Evolutionary conservation across 192 early-diverging fungal species (phyloP), one percentile per base, ranked within the genome.

Genomic region (Gaertneriomyces sp.): DNA sequence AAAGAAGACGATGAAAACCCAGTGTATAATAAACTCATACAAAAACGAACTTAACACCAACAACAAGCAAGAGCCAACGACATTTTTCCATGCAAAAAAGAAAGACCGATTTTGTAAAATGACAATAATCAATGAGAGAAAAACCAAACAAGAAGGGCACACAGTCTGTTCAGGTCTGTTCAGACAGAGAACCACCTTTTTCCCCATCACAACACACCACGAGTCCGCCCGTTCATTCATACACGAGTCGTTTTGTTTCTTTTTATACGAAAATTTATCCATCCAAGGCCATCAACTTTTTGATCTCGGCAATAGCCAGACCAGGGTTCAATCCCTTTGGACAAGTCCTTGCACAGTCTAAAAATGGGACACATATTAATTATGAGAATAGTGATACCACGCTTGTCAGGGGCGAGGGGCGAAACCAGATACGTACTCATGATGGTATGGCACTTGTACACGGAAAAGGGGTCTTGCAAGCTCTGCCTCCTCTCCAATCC

Each of bases 261-360:
- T n/a, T n/a, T n/a, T n/a, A n/a, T n/a, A n/a, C n/a, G n/a, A 33
- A 33, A 33, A 10, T 69, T 52, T 71, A 77, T 42, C 65, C 76
- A 38, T 79, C 77, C 42, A 89, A 71, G 59, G 94, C 90, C 87
- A 96, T 93, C 56, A 86, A 71, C 77, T 89, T 90, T 84, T 98
- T 98, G 77, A 98, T 95, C 81, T 93, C 79, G 44, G 96, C 90
- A 83, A 98, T 98, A 49, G 96, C 96, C 17, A 78, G 74, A 74
- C 96, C 96, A n/a, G 94, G 96, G 78, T 95, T 94, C 43, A 98
- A 84, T 50, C 94, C 94, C 89, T 98, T 98, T 68, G 96, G 96
- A 75, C 96, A 96, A 44, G 96, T 98, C 64, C 89, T 83, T 45
- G 93, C 81, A 75, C 96, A 96, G 89, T 98, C 94, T 74, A 52